Percentiles rank a stretch among this genome's conserved stretches.
phyloP scores from a whole-genome alignment of 495 filamentous ascomycete genomes.

The Penicillium ucsense region DNA sequence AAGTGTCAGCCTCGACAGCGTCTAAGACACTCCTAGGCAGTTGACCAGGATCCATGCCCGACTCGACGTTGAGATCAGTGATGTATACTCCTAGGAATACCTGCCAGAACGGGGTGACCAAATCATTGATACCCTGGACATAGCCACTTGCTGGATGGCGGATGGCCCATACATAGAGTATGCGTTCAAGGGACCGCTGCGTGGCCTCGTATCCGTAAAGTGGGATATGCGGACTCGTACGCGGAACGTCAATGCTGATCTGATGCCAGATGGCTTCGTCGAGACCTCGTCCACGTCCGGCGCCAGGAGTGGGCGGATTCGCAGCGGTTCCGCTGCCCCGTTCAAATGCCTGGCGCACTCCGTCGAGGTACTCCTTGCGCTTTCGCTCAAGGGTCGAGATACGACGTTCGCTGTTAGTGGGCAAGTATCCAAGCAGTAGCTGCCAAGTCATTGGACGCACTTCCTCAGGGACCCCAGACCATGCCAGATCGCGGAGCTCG shows the following conservation, averaged over 20 bases:
- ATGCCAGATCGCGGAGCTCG: constrained; percentile 76
- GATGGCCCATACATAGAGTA: constrained; percentile 96
- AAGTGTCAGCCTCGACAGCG: constrained; percentile 94
- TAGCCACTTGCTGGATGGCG: constrained; percentile 95
- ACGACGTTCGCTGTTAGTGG: constrained; percentile 84
- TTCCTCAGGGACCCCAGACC: constrained; percentile 91
- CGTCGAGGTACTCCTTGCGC: constrained; percentile 93
- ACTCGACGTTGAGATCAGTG: constrained; percentile 82
- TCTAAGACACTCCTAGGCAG: constrained; percentile 84
- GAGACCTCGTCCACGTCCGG: constrained; percentile 57
- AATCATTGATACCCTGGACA: constrained; percentile 96
- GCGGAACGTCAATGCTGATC: constrained; percentile 95
- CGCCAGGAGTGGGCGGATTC: constrained; percentile 27
- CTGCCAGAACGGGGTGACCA: constrained; percentile 96
- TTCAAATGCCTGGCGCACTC: constrained; percentile 90
- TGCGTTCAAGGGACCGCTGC: constrained; percentile 84
- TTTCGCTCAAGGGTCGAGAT: constrained; percentile 89
- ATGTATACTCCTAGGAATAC: constrained; percentile 93
- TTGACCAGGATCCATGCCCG: constrained; percentile 92
- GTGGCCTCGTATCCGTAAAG: constrained; percentile 94
- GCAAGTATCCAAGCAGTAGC: constrained; percentile 86
- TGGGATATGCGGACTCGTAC: constrained; percentile 91
- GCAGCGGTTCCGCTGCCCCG: constrained; percentile 40
- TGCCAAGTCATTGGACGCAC: constrained; percentile 98
- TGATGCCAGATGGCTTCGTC: constrained; percentile 98